phyloP scores from a whole-genome alignment of 2,329 filamentous ascomycete genomes.

The Aureobasidium subglaciale region DNA sequence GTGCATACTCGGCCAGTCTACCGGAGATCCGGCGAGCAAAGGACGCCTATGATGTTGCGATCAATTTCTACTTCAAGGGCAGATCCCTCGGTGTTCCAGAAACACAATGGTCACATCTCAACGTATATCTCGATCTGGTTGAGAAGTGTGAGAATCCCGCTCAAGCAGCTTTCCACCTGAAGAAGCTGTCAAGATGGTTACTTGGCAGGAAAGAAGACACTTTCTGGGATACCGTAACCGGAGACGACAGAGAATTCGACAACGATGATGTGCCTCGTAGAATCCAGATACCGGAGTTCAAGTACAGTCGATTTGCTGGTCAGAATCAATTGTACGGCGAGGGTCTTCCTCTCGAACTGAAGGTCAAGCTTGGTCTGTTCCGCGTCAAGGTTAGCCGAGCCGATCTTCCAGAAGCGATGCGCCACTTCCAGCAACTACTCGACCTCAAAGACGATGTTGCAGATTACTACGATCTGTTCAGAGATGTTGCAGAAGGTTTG shows the following conservation, averaged over 20 bases:
- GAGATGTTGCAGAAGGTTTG: conserved; percentile 59
- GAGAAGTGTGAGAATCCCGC: conserved; percentile 55
- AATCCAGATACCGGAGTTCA: conserved; percentile 51
- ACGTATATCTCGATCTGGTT: conserved; percentile 78
- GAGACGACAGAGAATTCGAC: conserved; percentile 82
- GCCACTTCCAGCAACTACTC: conserved; percentile 51
- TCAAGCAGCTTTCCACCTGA: conserved; percentile 63
- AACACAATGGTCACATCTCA: conserved; percentile 70
- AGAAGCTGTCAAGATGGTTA: conserved; percentile 71
- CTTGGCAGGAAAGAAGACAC: conserved; percentile 65
- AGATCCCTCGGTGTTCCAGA: conserved; percentile 19
- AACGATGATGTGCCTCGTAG: conserved; percentile 61
- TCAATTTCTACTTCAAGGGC: conserved; percentile 40
- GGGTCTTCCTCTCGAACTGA: conserved; percentile 71
- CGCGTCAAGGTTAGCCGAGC: conserved; percentile 58
- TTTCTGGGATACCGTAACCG: conserved; percentile 61
- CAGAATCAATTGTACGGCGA: conserved; percentile 54
- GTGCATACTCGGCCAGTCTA: conserved; percentile 24
- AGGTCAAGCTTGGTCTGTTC: conserved; percentile 76
- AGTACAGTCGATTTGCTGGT: conserved; percentile 20
- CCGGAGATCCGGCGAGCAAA: conserved; percentile 24
- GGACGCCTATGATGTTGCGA: conserved; percentile 43
- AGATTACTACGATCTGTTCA: conserved; percentile 72
- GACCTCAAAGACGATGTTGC: conserved; percentile 56
- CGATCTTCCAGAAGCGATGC: conserved; percentile 57